Base-by-base conservation (phyloP, 176 grass and related monocot genomes). In the Ensete ventricosum region DNA sequence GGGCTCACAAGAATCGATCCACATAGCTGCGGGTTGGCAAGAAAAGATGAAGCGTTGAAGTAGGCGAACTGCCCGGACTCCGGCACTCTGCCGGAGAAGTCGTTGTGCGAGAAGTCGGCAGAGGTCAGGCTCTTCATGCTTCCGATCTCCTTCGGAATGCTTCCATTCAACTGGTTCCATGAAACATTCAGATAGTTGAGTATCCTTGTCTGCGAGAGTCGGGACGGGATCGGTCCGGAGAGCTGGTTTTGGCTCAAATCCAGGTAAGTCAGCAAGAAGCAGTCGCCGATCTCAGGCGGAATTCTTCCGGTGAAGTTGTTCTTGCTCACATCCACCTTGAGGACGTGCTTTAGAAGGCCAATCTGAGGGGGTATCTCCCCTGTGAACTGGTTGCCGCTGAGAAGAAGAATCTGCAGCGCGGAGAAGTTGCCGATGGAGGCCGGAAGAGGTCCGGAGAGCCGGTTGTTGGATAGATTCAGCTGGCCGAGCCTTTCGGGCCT, bases 121-220 rank as follows among this genome's bases (percentile, higher is more conserved):
- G 87, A 85, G 1, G 93, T 96, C 11, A 96, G 80, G 77, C 93
- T 96, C 88, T 96, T 90, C 89, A 96, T 90, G 24, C 75, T 83
- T 3, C 89, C 85, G 14, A 96, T 86, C 34, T 83, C 50, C 0
- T 84, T 83, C 1, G 93, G 89, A n/a, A 96, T 96, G 57, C 52
- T 77, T 27, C 90, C 93, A 1, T 62, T 51, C 7, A 96, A 83
- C 11, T 74, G 60, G 84, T 96, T 96, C 58, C 63, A 77, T 26
- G 93, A 96, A 0, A 96, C 73, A 78, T 96, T 96, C 51, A 96
- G 84, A 74, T 96, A 96, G 73, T 92, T 96, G 52, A 96, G 77
- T 64, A 92, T 96, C 17, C 85, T 85, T 21, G 92, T 73, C 11
- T 50, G 23, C 2, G 87, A 64, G 52, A 96, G 76, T 53, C 75